phyloP scores from a whole-genome alignment of 106 monocot species.

The Dendrobium catenatum region DNA sequence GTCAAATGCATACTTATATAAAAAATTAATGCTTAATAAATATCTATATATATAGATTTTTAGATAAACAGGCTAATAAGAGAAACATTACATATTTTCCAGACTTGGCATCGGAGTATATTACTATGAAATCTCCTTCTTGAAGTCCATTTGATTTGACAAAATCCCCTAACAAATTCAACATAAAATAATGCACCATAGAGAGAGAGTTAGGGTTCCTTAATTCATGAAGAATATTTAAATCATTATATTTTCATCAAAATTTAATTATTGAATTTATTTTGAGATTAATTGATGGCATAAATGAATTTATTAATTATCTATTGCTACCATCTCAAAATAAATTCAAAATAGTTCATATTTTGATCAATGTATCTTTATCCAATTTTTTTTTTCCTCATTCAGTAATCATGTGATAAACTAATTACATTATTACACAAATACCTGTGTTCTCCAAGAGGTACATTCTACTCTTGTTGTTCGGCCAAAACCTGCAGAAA shows the following conservation, averaged over 20 bases:
- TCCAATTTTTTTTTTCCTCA: background rate
- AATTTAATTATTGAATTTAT: no score
- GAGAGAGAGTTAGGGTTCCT: background rate
- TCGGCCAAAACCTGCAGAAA: conserved; percentile 77
- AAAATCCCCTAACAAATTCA: conserved; percentile 15
- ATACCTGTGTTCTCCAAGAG: conserved; percentile 90
- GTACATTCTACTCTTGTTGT: conserved; percentile 99
- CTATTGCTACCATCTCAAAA: no score
- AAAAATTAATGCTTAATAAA: no score
- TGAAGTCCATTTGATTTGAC: conserved; percentile 20
- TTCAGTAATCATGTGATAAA: background rate
- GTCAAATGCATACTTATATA: background rate
- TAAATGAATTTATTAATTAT: no score
- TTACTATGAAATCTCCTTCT: conserved; percentile 32
- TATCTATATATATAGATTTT: background rate
- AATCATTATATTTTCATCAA: no score
- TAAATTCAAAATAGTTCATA: no score
- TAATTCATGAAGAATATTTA: no score
- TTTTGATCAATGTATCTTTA: no score
- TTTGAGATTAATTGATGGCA: no score
- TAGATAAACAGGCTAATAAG: background rate
- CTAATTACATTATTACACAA: background rate
- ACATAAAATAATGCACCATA: background rate
- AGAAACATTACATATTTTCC: conserved; percentile 15
- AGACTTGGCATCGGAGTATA: conserved; percentile 19